Evolutionary conservation across 208 protist species (phyloP).

Genomic region (Trichomonas gallinae): DNA sequence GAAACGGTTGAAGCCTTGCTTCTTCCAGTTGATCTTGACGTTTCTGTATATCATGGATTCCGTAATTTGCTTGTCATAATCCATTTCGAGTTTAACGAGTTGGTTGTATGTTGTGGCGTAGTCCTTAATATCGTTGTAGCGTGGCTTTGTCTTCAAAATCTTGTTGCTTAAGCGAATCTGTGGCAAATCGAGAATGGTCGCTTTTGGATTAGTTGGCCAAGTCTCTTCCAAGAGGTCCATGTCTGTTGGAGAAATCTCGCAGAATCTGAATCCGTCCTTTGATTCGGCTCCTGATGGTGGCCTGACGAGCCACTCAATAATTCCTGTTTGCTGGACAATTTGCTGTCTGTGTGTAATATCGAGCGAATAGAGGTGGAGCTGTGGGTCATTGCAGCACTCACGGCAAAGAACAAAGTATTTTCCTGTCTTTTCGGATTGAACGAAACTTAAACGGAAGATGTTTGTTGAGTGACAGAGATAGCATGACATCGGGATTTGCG

Average conservation of each 20-base stretch:
- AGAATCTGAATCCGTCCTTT: conserved; percentile 60
- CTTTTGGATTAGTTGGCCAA: conserved; percentile 41
- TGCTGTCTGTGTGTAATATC: conserved; percentile 66
- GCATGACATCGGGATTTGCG: background rate
- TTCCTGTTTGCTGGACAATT: conserved; percentile 64
- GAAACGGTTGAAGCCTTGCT: background rate
- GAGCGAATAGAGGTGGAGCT: conserved; percentile 47
- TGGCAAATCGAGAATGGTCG: background rate
- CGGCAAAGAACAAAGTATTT: background rate
- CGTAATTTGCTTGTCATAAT: conserved; percentile 67
- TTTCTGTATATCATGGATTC: conserved; percentile 42
- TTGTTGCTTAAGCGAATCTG: background rate
- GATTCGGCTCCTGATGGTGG: conserved; percentile 55
- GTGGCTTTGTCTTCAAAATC: conserved; percentile 14
- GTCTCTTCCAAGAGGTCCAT: conserved; percentile 55
- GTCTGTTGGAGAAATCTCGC: conserved; percentile 48
- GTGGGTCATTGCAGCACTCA: background rate
- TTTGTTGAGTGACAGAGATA: conserved; percentile 26
- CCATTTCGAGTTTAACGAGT: conserved; percentile 67
- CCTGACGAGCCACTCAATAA: conserved; percentile 73
- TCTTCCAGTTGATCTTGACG: background rate
- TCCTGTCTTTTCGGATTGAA: background rate
- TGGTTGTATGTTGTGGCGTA: conserved; percentile 67
- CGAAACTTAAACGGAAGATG: conserved; percentile 7
- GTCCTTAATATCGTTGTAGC: conserved; percentile 69